Conservation (phyloP, 1,284 basidiomycete species). For the Microbotryomycetes sp. region DNA sequence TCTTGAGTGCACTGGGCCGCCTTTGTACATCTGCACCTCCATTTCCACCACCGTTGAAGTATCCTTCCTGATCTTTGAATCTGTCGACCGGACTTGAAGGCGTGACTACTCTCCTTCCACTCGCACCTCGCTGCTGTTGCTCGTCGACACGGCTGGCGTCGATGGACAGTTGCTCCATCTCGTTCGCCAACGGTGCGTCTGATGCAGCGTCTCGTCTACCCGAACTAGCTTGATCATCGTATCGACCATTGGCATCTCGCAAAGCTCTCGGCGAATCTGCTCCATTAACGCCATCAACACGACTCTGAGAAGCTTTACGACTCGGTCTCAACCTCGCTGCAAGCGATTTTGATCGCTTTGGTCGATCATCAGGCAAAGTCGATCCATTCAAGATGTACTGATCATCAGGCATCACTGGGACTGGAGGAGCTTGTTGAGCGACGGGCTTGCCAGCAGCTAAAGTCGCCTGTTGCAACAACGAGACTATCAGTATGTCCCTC, state of each 20-base stretch:
- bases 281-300: background rate
- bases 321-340: conserved; percentile 19
- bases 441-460: conserved; percentile 31
- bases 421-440: conserved; percentile 16
- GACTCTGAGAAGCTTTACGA: background rate
- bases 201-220: background rate
- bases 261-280: background rate
- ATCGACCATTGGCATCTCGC: background rate
- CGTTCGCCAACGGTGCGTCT: background rate
- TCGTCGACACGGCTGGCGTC: background rate
- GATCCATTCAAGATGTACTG: background rate
- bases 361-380: conserved; percentile 12
- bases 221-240: too few relatives aligned
- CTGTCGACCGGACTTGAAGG: background rate
- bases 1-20: background rate
- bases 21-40: background rate
- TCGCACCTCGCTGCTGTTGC: background rate
- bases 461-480: conserved; percentile 18
- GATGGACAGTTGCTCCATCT: background rate
- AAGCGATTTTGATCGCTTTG: conserved; percentile 33
- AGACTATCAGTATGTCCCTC: background rate
- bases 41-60: background rate
- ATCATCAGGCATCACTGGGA: conserved; percentile 23
- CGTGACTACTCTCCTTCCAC: background rate
- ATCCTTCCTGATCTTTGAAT: background rate